A percentile compares a stretch with the other conserved stretches of the same genome.
phyloP scores from a whole-genome alignment of 2,329 filamentous ascomycete genomes.

The Fusarium sp. region DNA sequence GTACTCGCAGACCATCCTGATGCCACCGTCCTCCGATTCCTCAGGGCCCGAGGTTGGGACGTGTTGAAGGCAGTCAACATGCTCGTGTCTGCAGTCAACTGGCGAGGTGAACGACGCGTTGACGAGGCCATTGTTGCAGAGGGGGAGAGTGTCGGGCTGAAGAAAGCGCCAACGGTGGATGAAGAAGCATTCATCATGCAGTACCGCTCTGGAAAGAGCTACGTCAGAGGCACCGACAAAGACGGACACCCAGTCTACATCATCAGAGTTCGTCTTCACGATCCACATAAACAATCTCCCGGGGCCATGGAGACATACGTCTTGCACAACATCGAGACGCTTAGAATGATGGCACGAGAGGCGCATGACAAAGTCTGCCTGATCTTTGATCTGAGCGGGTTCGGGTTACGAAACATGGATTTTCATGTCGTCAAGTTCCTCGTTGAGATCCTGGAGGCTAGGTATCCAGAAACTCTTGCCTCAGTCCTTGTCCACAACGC shows the following conservation, averaged over 20 bases:
- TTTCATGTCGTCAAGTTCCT: conserved; percentile 82
- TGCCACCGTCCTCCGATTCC: conserved; percentile 52
- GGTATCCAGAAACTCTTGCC: conserved; percentile 79
- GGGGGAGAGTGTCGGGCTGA: conserved; percentile 48
- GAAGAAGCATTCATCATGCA: conserved; percentile 52
- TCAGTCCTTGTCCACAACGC: conserved; percentile 79
- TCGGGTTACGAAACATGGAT: conserved; percentile 79
- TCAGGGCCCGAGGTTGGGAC: conserved; percentile 54
- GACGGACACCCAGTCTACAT: conserved; percentile 50
- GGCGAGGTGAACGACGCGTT: conserved; percentile 49
- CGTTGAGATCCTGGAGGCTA: conserved; percentile 82
- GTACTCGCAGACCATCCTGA: conserved; percentile 50
- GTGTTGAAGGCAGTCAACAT: conserved; percentile 52
- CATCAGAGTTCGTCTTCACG: conserved; percentile 43
- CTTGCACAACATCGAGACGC: conserved; percentile 53
- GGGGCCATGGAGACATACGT: conserved; percentile 51
- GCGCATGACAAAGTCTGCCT: conserved; percentile 49
- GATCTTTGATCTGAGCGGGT: conserved; percentile 78
- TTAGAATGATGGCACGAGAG: conserved; percentile 41
- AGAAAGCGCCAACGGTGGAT: conserved; percentile 33
- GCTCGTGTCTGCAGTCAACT: conserved; percentile 51
- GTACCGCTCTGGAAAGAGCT: conserved; percentile 51
- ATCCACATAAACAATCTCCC: conserved; percentile 45
- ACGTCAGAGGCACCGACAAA: conserved; percentile 50
- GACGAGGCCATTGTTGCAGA: conserved; percentile 46